Evolutionary conservation across 2,329 filamentous ascomycete genomes (phyloP).

Genomic region (Penicillium decumbens): DNA sequence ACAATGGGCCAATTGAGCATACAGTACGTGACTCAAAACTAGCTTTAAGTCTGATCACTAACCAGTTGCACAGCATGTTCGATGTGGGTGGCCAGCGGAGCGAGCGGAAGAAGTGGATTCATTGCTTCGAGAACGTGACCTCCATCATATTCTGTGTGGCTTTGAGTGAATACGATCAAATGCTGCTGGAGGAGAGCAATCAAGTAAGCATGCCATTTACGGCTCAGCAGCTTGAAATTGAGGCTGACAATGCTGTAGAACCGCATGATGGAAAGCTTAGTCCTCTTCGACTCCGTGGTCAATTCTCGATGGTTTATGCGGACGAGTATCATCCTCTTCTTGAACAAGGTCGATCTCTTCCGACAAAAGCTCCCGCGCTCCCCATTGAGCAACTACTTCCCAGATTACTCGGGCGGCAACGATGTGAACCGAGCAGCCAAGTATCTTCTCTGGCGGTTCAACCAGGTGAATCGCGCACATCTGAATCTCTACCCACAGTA

Average conservation of each 20-base stretch:
- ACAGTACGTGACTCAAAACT: conserved; percentile 62
- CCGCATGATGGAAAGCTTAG: conserved; percentile 97
- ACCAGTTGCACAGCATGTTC: conserved; percentile 71
- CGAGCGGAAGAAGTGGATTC: conserved; percentile 99
- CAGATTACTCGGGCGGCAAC: conserved; percentile 94
- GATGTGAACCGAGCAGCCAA: conserved; percentile 98
- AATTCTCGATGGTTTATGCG: conserved; percentile 99
- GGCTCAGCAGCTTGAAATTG: neutral
- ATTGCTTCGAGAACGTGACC: conserved; percentile 99
- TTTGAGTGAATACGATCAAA: conserved; percentile 96
- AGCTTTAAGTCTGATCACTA: conserved; percentile 10
- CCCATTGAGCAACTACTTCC: conserved; percentile 90
- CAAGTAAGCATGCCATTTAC: conserved; percentile 58
- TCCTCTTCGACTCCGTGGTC: conserved; percentile 96
- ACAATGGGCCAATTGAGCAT: conserved; percentile 98
- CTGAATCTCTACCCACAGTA: conserved; percentile 97
- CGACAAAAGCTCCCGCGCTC: conserved; percentile 88
- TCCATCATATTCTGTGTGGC: conserved; percentile 99
- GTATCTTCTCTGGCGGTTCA: conserved; percentile 96
- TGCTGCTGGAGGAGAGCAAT: conserved; percentile 91
- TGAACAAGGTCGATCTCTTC: conserved; percentile 99
- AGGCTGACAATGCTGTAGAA: conserved; percentile 58
- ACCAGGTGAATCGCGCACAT: conserved; percentile 94
- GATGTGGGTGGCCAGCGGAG: conserved; percentile 96
- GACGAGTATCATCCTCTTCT: conserved; percentile 95